Evolutionary conservation across 1,284 basidiomycete genomes (phyloP), one percentile per base, ranked within the genome.

Genomic region (Ustilago cynodontis): DNA sequence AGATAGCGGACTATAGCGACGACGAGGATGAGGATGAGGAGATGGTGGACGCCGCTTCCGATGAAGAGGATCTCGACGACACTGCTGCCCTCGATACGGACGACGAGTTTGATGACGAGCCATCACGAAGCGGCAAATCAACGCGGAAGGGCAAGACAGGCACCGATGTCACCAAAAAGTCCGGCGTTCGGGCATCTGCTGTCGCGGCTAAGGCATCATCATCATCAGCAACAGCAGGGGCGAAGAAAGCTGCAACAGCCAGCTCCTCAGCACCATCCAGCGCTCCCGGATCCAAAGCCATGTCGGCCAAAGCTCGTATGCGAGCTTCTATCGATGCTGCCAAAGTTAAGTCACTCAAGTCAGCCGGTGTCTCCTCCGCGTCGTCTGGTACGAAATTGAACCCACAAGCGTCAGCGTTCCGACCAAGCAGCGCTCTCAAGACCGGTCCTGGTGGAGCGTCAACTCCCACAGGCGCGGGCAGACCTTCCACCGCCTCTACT

Each of bases 281-380:
- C 14, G 16, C 52, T 29, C 16, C n/a, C 7, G 59, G 50, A 16
- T 31, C 54, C 29, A 75, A 75, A 29, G 8, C 52, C 39, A 63
- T 76, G 64, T 76, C 73, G 14, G 60, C 65, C 0, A 68, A 67
- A 67, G 73, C 64, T 14, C 43, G 62, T 3, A 65, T 77, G 65
- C 61, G 74, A 22, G 74, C 74, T 28, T 71, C 69, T 16, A 77
- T 77, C 56, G 69, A 77, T 22, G 65, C 69, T 50, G 74, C 74
- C 3, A 60, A 54, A 6, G 66, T 69, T 49, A 72, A 77, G 57
- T 61, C 69, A 2, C 45, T 71, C 57, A 66, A 69, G 33, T 45
- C 65, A 1, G 20, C 64, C 1, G 26, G 37, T 39, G 50, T 33
- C n/a, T 26, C 61, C 1, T 18, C 74, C 0, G 22, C 54, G 16